A percentile compares a stretch with the other conserved stretches of the same genome.
phyloP scores from a whole-genome alignment of 2,329 filamentous ascomycete species.

The Arthrocladium fulminans region DNA sequence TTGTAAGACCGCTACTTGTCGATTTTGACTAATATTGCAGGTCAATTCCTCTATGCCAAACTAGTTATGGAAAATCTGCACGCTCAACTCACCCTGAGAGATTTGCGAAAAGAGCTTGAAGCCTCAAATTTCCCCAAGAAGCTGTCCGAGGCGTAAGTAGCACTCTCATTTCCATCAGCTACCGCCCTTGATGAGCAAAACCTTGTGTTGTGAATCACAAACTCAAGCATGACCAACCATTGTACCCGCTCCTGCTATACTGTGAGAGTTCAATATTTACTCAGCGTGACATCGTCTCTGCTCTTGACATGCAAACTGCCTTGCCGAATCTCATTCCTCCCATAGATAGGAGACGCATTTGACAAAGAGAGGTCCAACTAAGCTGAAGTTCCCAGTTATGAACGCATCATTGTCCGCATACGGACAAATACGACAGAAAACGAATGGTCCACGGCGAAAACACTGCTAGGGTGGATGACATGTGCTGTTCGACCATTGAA shows the following conservation, averaged over 20 bases:
- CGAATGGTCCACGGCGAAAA: constrained; percentile 24
- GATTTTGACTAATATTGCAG: constrained; percentile 11
- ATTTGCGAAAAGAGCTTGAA: constrained; percentile 20
- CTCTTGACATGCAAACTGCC: neutral
- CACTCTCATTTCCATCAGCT: neutral
- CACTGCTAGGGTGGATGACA: constrained; percentile 34
- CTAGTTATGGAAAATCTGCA: constrained; percentile 23
- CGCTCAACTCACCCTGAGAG: constrained; percentile 18
- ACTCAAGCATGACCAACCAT: constrained; percentile 6
- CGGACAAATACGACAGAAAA: constrained; percentile 10
- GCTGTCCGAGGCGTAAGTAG: constrained; percentile 19
- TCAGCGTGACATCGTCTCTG: neutral
- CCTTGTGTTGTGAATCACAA: neutral
- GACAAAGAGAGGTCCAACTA: too few relatives aligned
- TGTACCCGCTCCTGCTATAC: neutral
- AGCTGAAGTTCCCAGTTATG: constrained; percentile 23
- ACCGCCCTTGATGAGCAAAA: neutral
- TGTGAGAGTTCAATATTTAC: too few relatives aligned
- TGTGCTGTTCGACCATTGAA: constrained; percentile 34
- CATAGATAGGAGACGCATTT: too few relatives aligned
- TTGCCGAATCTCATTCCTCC: too few relatives aligned
- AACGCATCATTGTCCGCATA: constrained; percentile 23
- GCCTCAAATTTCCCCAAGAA: constrained; percentile 10
- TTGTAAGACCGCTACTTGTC: neutral
- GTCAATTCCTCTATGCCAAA: constrained; percentile 25